Base-by-base conservation (phyloP, 306 rosid genomes). In the Dicorynia guianensis region DNA sequence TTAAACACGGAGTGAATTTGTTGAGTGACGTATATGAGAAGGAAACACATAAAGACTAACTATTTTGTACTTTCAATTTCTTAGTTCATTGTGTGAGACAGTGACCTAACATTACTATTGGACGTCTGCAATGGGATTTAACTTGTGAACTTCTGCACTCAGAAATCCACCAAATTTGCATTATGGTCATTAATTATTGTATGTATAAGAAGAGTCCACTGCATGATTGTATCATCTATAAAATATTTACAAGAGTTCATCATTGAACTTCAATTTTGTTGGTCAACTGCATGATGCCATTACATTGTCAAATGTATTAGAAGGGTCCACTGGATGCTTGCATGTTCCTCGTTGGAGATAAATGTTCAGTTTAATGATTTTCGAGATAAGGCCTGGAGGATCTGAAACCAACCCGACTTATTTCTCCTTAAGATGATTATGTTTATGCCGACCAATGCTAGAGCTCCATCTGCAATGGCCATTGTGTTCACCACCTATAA, bases 1-100 rank as follows among this genome's bases (percentile, higher is more conserved):
- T 77, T 93, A 58, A 91, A 81, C 81, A 89, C 85, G 82, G 97
- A 93, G 66, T 91, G 62, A 59, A 63, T 49, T 48, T 58, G 17
- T 48, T 64, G 49, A 55, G 71, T 63, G 67, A 77, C 76, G 76
- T 76, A 17, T 72, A 61, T 65, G 65, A 20, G 71, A 33, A 72
- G 65, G 77, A 72, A 84, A 56, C 57, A 12, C 35, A 1, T 15
- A 17, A 44, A 10, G 17, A 35, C 38, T 43, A n/a, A n/a, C 47
- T 34, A 39, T 57, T 34, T 49, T 72, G 54, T 69, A 48, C 67
- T 69, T 57, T 57, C 25, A 56, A 53, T 62, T 48, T 72, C 44
- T 62, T n/a, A 39, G 49, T 74, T 74, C 52, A 35, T 72, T 63
- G 9, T 57, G 42, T 77, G 38, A 34, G 73, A 34, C 46, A 58